Evolutionary conservation across 495 filamentous ascomycete species (phyloP).

Genomic region (Penicillium parvum): DNA sequence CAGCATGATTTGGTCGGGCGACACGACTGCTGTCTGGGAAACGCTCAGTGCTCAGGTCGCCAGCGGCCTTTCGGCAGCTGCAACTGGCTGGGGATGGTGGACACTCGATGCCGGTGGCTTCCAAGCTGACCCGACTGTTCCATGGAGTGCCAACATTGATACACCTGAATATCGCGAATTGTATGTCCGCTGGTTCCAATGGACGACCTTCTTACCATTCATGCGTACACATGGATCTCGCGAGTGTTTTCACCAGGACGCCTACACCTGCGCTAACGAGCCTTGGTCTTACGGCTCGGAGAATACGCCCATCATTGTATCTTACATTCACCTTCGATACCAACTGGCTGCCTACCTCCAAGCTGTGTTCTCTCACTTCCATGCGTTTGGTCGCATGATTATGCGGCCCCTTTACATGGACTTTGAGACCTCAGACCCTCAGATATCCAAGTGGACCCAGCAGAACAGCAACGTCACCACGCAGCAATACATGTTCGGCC

Average conservation of each 20-base stretch:
- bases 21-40: conserved; percentile 30
- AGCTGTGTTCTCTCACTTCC: conserved; percentile 18
- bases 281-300: conserved; percentile 29
- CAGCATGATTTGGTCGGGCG: conserved; percentile 31
- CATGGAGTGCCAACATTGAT: conserved; percentile 26
- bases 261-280: conserved; percentile 30
- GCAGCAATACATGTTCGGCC: conserved; percentile 33
- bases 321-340: conserved; percentile 29
- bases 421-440: conserved; percentile 19
- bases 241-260: conserved; percentile 16
- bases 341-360: conserved; percentile 19
- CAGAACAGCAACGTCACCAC: conserved; percentile 21
- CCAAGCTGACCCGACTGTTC: conserved; percentile 25
- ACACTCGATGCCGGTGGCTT: conserved; percentile 32
- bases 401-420: conserved; percentile 32
- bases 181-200: conserved; percentile 29
- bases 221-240: conserved; percentile 30
- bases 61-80: conserved; percentile 24
- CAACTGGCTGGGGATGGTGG: conserved; percentile 31
- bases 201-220: conserved; percentile 28
- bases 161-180: conserved; percentile 26
- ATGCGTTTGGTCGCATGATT: conserved; percentile 22
- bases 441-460: conserved; percentile 13
- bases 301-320: conserved; percentile 21
- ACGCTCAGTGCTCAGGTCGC: conserved; percentile 24